Evolutionary conservation across 2,329 filamentous ascomycete species (phyloP), one percentile per base, ranked within the genome.

Genomic region (Rachicladosporium sp.): DNA sequence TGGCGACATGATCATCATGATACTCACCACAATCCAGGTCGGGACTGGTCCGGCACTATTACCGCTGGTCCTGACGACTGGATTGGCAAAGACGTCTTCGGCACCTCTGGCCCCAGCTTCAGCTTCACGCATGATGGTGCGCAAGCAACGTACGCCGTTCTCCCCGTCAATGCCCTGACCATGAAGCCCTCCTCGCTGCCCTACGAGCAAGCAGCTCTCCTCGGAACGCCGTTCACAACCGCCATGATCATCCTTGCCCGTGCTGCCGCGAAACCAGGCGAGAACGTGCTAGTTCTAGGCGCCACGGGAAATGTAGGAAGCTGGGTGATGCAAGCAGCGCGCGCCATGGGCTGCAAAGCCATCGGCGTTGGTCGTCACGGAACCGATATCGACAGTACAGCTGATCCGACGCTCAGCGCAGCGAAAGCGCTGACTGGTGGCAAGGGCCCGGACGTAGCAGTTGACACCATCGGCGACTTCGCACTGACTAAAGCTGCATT

Each of bases 11-110:
- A 27, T 27, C 23, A 7, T 7, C 8, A 27, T 27, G 8, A 7
- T 27, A 27, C 23, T 27, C 23, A 27, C 23, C 8, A 27, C 23
- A 27, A 27, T 8, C 23, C 23, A 12, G 56, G 56, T 10, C 52
- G 56, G n/a, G 55, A 59, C 46, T 59, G 51, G 39, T 47, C 53
- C 19, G 56, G 54, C n/a, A 45, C 44, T 2, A 30, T 57, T 19
- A 51, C 44, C 19, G 37, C 33, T 21, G 46, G 23, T 33, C 41
- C 37, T 9, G n/a, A 37, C 23, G 38, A 47, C 10, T 49, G 44
- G 42, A 43, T 48, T 11, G 53, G 53, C 10, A 53, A 48, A 35
- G 43, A 45, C 6, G 54, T 59, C 30, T 59, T 52, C 33, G 56
- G 56, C 32, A 57, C 51, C 8, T 51, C 49, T 19, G 56, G 56